These are phyloP conservation scores for Pseudogymnoascus verrucosus DNA, from an alignment of 2,329 filamentous ascomycete genomes.

Conservation along the genomic window DNA sequence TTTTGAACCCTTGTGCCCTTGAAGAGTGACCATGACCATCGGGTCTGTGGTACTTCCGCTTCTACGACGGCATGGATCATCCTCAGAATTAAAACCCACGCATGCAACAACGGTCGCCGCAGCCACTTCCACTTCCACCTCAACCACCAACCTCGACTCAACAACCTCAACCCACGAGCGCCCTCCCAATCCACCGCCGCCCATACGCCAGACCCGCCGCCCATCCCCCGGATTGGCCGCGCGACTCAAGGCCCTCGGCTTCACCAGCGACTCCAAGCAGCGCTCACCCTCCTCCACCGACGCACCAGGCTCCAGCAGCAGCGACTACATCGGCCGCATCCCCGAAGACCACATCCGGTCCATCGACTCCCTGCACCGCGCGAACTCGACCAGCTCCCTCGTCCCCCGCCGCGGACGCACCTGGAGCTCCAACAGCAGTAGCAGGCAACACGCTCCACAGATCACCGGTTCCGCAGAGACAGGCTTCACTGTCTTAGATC, in stretches of 20 bases:
- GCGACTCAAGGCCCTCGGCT: constrained; percentile 56
- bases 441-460: constrained; percentile 20
- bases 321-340: constrained; percentile 56
- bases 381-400: constrained; percentile 38
- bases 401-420: constrained; percentile 61
- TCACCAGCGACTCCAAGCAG: constrained; percentile 34
- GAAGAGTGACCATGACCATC: neutral
- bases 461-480: constrained; percentile 20
- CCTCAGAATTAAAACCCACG: neutral
- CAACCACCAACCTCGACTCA: neutral
- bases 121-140: neutral
- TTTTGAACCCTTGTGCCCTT: neutral
- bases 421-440: constrained; percentile 56
- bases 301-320: constrained; percentile 28
- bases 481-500: neutral
- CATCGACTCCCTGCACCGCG: constrained; percentile 59
- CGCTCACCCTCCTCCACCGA: constrained; percentile 12
- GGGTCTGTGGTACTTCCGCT: neutral
- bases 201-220: constrained; percentile 37
- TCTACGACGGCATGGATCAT: neutral
- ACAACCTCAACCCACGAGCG: neutral
- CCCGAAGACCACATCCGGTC: constrained; percentile 61
- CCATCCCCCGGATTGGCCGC: constrained; percentile 57
- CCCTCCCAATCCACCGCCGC: neutral
- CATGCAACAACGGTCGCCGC: neutral